Percentiles rank a stretch among this genome's conserved stretches.
Conservation (phyloP, 805 yeast species). For the Candida vaughaniae region DNA sequence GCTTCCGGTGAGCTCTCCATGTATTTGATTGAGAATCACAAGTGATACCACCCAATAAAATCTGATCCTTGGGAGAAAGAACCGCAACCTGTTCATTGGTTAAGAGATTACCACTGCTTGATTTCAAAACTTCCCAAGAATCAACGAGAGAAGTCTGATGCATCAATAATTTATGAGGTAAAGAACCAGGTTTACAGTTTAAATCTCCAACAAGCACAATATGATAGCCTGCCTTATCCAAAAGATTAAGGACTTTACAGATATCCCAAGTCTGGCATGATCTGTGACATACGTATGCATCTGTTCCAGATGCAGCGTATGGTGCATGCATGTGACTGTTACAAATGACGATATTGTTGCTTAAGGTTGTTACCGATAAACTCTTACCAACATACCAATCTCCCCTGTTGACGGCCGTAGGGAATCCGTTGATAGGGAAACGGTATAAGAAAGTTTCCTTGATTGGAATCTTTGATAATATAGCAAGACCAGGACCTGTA, state of each 20-base stretch:
- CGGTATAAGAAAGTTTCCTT: constrained; percentile 74
- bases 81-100: constrained; percentile 18
- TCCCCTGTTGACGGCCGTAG: constrained; percentile 90
- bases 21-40: constrained; percentile 87
- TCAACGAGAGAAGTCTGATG: constrained; percentile 68
- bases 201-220: constrained; percentile 91
- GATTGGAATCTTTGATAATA: constrained; percentile 82
- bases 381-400: constrained; percentile 98
- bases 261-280: constrained; percentile 97
- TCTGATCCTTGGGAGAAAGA: constrained; percentile 49
- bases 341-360: constrained; percentile 68
- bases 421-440: constrained; percentile 91
- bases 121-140: constrained; percentile 72
- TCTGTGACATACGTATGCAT: constrained; percentile 85
- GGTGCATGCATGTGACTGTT: constrained; percentile 99
- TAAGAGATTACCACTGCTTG: constrained; percentile 4
- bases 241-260: constrained; percentile 58
- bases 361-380: constrained; percentile 66
- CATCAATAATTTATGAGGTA: constrained; percentile 75
- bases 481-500: constrained; percentile 90
- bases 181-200: constrained; percentile 82
- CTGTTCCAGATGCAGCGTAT: constrained; percentile 72
- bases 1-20: constrained; percentile 62
- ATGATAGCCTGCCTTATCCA: constrained; percentile 74
- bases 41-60: constrained; percentile 75